Evolutionary conservation across 2,329 filamentous ascomycete species (phyloP), one percentile per base, ranked within the genome.

Genomic region (Fusarium agapanthi): DNA sequence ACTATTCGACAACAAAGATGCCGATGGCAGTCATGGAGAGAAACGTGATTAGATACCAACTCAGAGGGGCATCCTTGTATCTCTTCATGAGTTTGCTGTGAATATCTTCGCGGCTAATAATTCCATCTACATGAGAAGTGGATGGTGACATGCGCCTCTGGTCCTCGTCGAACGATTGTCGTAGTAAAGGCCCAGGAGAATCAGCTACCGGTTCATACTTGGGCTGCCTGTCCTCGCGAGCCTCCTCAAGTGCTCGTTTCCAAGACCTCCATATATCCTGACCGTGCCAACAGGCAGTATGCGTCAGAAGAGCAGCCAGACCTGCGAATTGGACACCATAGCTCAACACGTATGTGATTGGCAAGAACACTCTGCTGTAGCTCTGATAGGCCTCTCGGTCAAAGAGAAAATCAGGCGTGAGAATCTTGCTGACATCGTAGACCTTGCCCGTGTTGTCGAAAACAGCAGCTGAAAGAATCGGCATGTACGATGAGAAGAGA

Each of bases 251-350:
- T 0, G 92, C 93, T 70, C 87, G 87, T 75, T 88, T 91, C 88
- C 93, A 94, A 74, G 95, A 93, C 44, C 85, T 89, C 89, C 89
- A 91, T 26, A 97, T 95, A 78, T 96, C 94, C 73, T 88, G 89
- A 20, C 94, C 94, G 76, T 97, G 93, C 93, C 94, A 96, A 78
- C 94, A 93, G 28, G 88, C 85, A 1, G 94, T 97, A 79, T 97
- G 94, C 3, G 93, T 94, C 24, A 97, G 83, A 18, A 97, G 85
- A 4, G 93, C 92, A 30, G 93, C 91, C 26, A 97, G 85, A 3
- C 92, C 93, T 18, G 94, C 94, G 79, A 97, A 97, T 77, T 96
- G 94, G 30, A 97, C 88, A 6, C 92, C 94, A 75, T 97, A 97
- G 78, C 93, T 95, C 44, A 97, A 86, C 26, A 95, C 93, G 78